Evolutionary conservation across 148 eudicot species (phyloP).

Genomic region (Nepenthes gracilis): DNA sequence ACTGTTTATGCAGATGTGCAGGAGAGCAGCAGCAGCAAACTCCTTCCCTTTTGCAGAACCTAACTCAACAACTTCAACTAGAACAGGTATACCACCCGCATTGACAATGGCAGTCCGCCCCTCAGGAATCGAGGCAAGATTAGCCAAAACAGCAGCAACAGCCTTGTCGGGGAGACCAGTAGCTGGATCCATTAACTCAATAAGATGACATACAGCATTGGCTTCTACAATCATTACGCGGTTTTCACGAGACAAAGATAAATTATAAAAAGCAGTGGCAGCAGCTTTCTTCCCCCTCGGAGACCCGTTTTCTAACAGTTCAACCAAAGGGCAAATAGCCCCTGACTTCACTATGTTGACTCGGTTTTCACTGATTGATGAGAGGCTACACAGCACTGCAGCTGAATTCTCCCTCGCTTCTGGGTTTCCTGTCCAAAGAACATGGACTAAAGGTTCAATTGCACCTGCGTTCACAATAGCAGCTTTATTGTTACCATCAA

Average conservation of each 20-base stretch:
- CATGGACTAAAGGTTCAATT: constrained; percentile 4
- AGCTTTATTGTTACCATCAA: constrained; percentile 8
- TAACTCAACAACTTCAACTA: no score
- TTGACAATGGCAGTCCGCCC: constrained; percentile 46
- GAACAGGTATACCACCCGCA: constrained; percentile 44
- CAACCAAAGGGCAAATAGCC: constrained; percentile 7
- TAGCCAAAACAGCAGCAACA: constrained; percentile 45
- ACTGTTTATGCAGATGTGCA: constrained; percentile 44
- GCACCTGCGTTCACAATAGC: constrained; percentile 3
- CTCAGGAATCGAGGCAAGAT: constrained; percentile 48
- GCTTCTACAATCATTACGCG: constrained; percentile 44
- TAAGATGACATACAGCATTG: constrained; percentile 41
- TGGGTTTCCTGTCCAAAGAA: constrained; percentile 6
- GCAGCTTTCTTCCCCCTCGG: constrained; percentile 14
- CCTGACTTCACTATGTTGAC: constrained; percentile 4
- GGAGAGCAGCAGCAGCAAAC: constrained; percentile 60
- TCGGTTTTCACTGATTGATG: constrained; percentile 6
- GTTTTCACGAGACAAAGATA: constrained; percentile 4
- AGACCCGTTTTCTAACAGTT: constrained; percentile 9
- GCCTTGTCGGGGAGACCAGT: constrained; percentile 62
- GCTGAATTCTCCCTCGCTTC: constrained; percentile 14
- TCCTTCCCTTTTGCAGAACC: constrained; percentile 70
- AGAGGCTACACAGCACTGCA: constrained; percentile 10
- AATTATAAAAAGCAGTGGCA: constrained; percentile 3
- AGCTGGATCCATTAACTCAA: constrained; percentile 59